Conservation (phyloP, 192 early-diverging fungal species). For the Spizellomyces sp. region DNA sequence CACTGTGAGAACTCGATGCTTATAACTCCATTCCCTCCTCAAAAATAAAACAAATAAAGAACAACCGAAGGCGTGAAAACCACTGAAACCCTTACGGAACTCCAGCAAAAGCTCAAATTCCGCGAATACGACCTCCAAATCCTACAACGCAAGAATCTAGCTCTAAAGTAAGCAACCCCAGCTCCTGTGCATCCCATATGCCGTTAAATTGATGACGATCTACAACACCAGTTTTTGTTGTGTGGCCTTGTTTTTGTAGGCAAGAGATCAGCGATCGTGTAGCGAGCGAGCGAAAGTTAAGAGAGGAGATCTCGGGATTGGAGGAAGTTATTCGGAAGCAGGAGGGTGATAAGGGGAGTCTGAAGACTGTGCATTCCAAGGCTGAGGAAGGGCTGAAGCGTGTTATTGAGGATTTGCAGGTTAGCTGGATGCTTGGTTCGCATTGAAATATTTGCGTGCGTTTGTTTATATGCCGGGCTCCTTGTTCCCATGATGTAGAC, state of each 20-base stretch:
- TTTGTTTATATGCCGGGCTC: slow-evolving; percentile 2
- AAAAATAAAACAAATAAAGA: neutral
- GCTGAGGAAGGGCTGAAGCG: slow-evolving; percentile 36
- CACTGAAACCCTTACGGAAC: slow-evolving; percentile 33
- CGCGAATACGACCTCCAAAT: slow-evolving; percentile 54
- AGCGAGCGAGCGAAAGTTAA: slow-evolving; percentile 12
- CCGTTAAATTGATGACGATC: slow-evolving; percentile 5
- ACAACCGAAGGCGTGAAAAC: slow-evolving; percentile 21
- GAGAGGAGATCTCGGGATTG: slow-evolving; percentile 28
- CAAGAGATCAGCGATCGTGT: slow-evolving; percentile 42
- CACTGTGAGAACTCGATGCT: neutral
- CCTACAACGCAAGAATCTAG: slow-evolving; percentile 48
- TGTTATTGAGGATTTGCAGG: slow-evolving; percentile 45
- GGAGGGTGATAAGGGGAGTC: slow-evolving; percentile 34
- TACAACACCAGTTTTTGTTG: neutral
- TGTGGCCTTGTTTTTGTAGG: slow-evolving; percentile 2
- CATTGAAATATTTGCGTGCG: neutral
- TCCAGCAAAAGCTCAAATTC: slow-evolving; percentile 50
- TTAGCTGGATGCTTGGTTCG: neutral
- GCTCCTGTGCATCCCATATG: too few species aligned
- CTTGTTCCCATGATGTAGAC: slow-evolving; percentile 8
- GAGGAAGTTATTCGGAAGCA: slow-evolving; percentile 29
- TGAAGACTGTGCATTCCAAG: slow-evolving; percentile 13
- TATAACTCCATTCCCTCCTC: neutral
- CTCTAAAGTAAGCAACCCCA: slow-evolving; percentile 38